A percentile compares a stretch with the other conserved stretches of the same genome.
Evolutionary conservation across 2,329 filamentous ascomycete species (phyloP).

Genomic region (Bipolaris zeicola): DNA sequence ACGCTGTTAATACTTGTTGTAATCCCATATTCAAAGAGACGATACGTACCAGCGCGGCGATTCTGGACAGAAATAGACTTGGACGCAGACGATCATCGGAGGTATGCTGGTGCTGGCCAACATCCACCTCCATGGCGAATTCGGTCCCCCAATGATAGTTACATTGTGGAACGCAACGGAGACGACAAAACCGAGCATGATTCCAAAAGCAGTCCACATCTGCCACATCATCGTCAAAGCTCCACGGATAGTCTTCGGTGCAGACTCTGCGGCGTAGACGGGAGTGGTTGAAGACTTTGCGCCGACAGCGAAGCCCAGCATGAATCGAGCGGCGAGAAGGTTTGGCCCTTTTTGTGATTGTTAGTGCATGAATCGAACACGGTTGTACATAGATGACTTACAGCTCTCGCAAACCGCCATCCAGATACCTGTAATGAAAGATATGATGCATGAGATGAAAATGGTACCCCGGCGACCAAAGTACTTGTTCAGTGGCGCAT

Average conservation of each 20-base stretch:
- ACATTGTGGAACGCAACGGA: conserved; percentile 39
- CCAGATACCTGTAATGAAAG: conserved; percentile 41
- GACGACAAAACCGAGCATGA: conserved; percentile 43
- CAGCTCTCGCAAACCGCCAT: conserved; percentile 40
- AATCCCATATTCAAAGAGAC: background rate
- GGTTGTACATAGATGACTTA: background rate
- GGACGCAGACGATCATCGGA: conserved; percentile 37
- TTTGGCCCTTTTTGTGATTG: conserved; percentile 23
- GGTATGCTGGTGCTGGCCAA: conserved; percentile 40
- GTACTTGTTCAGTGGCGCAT: conserved; percentile 40
- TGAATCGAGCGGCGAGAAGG: conserved; percentile 39
- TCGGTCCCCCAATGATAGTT: conserved; percentile 27
- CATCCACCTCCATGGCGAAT: conserved; percentile 43
- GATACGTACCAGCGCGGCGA: conserved; percentile 34
- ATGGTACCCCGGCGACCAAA: conserved; percentile 42
- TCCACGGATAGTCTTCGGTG: conserved; percentile 56
- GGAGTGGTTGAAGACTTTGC: conserved; percentile 51
- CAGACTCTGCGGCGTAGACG: conserved; percentile 56
- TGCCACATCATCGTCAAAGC: conserved; percentile 61
- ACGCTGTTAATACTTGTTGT: background rate
- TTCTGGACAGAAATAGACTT: conserved; percentile 42
- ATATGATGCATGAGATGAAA: conserved; percentile 43
- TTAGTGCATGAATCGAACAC: background rate
- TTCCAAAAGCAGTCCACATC: conserved; percentile 49
- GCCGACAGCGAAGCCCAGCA: conserved; percentile 43